Evolutionary conservation across 257 asterid genomes (phyloP).

Genomic region (Henckelia pumila): DNA sequence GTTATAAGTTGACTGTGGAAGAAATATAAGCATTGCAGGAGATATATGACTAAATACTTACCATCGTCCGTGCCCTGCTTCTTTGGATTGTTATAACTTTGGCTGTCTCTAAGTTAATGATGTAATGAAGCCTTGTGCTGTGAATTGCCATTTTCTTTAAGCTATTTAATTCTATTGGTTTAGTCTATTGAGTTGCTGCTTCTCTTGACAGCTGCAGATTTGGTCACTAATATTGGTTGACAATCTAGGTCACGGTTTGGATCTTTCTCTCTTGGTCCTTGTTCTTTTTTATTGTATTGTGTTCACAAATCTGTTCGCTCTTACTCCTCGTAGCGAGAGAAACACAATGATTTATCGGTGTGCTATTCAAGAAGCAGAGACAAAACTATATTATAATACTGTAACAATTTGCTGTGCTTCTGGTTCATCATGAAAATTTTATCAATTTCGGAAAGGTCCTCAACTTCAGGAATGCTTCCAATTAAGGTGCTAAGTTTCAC

Average conservation of each 20-base stretch:
- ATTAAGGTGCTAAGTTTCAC: too few species aligned
- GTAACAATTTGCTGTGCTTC: not conserved
- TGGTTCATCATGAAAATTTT: not conserved
- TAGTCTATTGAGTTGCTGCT: not conserved
- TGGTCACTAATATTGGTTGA: not conserved
- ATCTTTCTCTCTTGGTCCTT: not conserved
- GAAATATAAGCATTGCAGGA: conserved; percentile 5
- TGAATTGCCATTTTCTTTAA: not conserved
- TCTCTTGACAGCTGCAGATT: not conserved
- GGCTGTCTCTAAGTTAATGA: conserved; percentile 13
- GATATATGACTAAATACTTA: conserved; percentile 7
- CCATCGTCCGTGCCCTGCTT: conserved; percentile 1
- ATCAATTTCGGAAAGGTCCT: too few species aligned
- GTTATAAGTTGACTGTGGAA: conserved; percentile 3
- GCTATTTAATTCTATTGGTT: not conserved
- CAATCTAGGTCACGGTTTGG: not conserved
- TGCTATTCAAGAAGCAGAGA: not conserved
- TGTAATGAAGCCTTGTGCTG: not conserved
- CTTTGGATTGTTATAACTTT: conserved; percentile 7
- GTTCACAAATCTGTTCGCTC: too few species aligned
- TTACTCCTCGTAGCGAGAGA: not conserved
- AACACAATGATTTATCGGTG: not conserved
- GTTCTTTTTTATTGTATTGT: not conserved
- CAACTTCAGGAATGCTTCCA: too few species aligned
- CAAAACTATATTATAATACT: not conserved